phyloP scores from a whole-genome alignment of 192 early-diverging fungal genomes.

The Coemansia pectinata region DNA sequence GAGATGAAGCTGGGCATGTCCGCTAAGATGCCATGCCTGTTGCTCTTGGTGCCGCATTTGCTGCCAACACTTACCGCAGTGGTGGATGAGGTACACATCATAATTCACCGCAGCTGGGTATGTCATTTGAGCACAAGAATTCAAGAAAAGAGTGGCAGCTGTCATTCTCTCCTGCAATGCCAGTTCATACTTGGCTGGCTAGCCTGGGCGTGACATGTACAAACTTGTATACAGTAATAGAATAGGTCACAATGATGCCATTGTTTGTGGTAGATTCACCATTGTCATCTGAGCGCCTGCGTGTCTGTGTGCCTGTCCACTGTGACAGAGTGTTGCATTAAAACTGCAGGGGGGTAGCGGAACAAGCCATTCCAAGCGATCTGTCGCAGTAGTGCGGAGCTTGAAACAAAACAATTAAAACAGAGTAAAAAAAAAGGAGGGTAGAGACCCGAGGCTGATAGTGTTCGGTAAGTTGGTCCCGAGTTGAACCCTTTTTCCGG shows the following conservation, averaged over 20 bases:
- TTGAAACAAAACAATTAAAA: background rate
- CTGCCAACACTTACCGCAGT: background rate
- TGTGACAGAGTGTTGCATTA: background rate
- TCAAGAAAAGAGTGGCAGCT: background rate
- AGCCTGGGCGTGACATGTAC: background rate
- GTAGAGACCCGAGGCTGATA: background rate
- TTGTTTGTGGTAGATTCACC: conserved; percentile 3
- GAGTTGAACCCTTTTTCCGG: background rate
- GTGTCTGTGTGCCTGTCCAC: background rate
- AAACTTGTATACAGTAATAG: background rate
- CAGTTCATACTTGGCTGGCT: background rate
- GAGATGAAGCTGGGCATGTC: background rate
- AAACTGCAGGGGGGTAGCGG: background rate
- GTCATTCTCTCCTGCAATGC: background rate
- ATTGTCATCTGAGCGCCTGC: background rate
- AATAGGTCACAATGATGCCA: conserved; percentile 6
- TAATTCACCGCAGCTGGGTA: background rate
- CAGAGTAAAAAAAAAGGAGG: background rate
- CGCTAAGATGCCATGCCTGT: background rate
- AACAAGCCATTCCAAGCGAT: background rate
- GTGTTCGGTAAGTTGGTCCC: background rate
- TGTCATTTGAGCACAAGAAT: background rate
- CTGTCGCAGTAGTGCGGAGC: conserved; percentile 1
- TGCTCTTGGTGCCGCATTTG: background rate
- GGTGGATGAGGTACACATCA: background rate